Evolutionary conservation across 1,284 basidiomycete genomes (phyloP).

Genomic region (Ceratobasidium sp.): DNA sequence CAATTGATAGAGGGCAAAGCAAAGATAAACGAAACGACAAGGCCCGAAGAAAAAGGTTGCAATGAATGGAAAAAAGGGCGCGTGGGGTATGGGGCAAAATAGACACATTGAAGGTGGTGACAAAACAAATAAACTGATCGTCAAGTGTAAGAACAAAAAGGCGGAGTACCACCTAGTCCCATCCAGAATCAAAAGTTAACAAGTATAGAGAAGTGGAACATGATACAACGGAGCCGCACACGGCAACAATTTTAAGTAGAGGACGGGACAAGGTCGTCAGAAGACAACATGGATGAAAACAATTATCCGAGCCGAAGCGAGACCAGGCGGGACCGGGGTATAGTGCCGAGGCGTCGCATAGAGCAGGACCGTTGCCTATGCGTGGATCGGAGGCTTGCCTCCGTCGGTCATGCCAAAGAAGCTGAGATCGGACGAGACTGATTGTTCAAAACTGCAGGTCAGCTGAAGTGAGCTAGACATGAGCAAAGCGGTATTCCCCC

Average conservation of each 20-base stretch:
- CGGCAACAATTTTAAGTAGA: constrained; percentile 20
- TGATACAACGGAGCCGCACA: constrained; percentile 29
- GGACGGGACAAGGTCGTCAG: not conserved
- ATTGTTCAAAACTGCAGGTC: constrained; percentile 50
- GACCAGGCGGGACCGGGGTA: constrained; percentile 30
- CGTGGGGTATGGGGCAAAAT: constrained; percentile 39
- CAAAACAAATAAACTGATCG: constrained; percentile 32
- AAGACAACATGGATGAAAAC: not conserved
- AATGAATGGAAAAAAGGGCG: constrained; percentile 8
- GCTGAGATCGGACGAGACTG: constrained; percentile 81
- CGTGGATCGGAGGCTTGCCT: constrained; percentile 33
- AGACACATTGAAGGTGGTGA: constrained; percentile 42
- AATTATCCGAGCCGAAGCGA: not conserved
- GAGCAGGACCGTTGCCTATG: constrained; percentile 6
- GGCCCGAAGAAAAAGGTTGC: not conserved
- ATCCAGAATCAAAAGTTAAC: constrained; percentile 28
- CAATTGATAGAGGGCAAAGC: constrained; percentile 22
- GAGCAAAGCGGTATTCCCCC: constrained; percentile 25
- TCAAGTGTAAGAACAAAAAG: constrained; percentile 22
- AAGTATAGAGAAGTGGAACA: constrained; percentile 4
- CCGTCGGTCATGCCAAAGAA: constrained; percentile 56
- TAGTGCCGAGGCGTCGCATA: constrained; percentile 23
- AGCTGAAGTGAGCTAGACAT: constrained; percentile 44
- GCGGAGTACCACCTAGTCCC: constrained; percentile 28
- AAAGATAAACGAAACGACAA: constrained; percentile 18